Base-by-base conservation (phyloP, 2,329 filamentous ascomycete genomes). In the Penicillium nordicum region DNA sequence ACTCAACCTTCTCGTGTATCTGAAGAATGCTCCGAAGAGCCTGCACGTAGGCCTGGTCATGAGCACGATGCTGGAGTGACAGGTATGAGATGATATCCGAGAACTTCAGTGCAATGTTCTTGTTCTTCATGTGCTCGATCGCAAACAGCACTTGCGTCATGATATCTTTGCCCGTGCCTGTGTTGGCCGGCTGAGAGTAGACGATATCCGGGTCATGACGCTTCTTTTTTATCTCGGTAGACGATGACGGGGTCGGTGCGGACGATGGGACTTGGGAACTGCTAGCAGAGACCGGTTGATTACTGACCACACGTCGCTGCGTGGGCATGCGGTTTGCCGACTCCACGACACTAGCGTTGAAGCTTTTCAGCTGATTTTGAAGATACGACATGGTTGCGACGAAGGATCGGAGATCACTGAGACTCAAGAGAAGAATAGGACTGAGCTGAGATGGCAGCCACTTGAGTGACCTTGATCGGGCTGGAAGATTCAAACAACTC, bases 81-180 rank as follows among this genome's bases (percentile, higher is more conserved):
- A 96, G 80, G 72, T 94, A 94, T 65, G 87, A 84, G 65, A 94
- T 83, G 64, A 97, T 88, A 62, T 93, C 88, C 47, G 83, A 78
- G 57, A 95, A 88, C 36, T 82, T 83, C 71, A 92, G 84, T 53
- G 88, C 78, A 58, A 85, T 78, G 57, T 84, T 84, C 70, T 88
- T 86, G 70, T 87, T 87, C 62, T 84, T 84, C 76, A 96, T 84
- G 71, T 91, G 90, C 60, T 92, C 86, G 71, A 96, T 87, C 21
- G 91, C 90, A 76, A 92, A 96, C 56, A 88, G 84, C 71, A 97
- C 87, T 73, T 96, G 90, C 12, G 92, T 95, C 79, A 91, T 87
- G 72, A 94, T 86, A 73, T 93, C 88, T 58, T 82, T 82, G 63
- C 92, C 91, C 50, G 87, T 89, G 69, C 87, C 88, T 16, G 86